Conservation (phyloP, 1,139 yeast species). For the Sugiyamaella grinbergsii region DNA sequence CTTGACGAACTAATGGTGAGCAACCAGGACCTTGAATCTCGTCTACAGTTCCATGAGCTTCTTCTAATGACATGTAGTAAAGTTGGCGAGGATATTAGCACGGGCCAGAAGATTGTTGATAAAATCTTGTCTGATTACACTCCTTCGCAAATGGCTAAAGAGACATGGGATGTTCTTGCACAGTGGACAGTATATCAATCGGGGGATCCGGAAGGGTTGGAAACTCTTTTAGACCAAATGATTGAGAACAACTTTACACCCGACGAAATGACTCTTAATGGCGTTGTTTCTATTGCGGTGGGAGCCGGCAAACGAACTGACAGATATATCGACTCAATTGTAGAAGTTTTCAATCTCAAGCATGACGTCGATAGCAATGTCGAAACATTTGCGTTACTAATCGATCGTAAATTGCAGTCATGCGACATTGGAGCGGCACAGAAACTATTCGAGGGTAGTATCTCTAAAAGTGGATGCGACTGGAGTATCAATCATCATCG, state of each 20-base stretch:
- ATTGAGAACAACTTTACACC: constrained; percentile 28
- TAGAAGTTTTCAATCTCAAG: constrained; percentile 31
- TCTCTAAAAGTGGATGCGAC: constrained; percentile 45
- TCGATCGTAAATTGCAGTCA: constrained; percentile 35
- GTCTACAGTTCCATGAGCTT: constrained; percentile 35
- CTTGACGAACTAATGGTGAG: constrained; percentile 15
- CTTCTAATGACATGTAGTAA: constrained; percentile 34
- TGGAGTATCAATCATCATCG: constrained; percentile 48
- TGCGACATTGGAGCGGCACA: constrained; percentile 41
- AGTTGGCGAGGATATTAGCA: constrained; percentile 30
- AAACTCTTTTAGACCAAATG: constrained; percentile 28
- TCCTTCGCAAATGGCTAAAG: constrained; percentile 33
- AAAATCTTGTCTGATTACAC: constrained; percentile 23
- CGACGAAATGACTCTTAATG: constrained; percentile 37
- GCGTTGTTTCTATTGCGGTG: constrained; percentile 34
- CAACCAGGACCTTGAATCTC: constrained; percentile 16
- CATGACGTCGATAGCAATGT: constrained; percentile 35
- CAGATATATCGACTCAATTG: constrained; percentile 29
- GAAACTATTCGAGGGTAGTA: constrained; percentile 43
- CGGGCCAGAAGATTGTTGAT: constrained; percentile 29
- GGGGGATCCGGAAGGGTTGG: constrained; percentile 24
- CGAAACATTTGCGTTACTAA: constrained; percentile 34
- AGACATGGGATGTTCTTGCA: constrained; percentile 42
- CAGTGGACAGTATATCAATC: constrained; percentile 41
- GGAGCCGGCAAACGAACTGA: constrained; percentile 31